Conservation (phyloP, 179 eudicot species). For the Silene noctiflora region DNA sequence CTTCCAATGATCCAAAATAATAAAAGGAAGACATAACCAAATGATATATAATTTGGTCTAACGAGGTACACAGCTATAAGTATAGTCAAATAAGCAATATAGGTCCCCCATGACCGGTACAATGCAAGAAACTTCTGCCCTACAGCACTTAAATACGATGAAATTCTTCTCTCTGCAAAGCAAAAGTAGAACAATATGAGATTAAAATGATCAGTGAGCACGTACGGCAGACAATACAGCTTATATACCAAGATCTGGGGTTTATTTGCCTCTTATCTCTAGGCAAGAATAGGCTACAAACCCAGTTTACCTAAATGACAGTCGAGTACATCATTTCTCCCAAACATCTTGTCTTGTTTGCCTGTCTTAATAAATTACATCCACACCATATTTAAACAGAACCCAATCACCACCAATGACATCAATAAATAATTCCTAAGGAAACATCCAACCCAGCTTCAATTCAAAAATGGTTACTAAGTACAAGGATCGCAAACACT, state of each 20-base stretch:
- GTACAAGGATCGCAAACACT: background rate
- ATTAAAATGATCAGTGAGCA: constrained; percentile 7
- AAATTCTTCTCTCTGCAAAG: constrained; percentile 82
- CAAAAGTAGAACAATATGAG: constrained; percentile 17
- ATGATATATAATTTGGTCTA: constrained; percentile 78
- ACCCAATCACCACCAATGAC: background rate
- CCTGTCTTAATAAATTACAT: background rate
- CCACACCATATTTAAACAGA: background rate
- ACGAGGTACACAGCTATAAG: constrained; percentile 77
- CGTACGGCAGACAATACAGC: constrained; percentile 18
- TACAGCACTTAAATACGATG: constrained; percentile 75
- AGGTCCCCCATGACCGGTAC: constrained; percentile 88
- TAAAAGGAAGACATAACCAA: constrained; percentile 88
- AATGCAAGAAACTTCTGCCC: constrained; percentile 68
- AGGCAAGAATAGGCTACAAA: background rate
- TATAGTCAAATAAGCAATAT: constrained; percentile 83
- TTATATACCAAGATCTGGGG: background rate
- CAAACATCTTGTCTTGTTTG: background rate
- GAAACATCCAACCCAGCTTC: background rate
- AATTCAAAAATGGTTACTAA: background rate
- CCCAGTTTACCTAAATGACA: background rate
- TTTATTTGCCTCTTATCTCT: constrained; percentile 3
- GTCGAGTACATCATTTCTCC: background rate
- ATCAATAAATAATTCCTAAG: constrained; percentile 2
- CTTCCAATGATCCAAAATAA: constrained; percentile 95